Evolutionary conservation across 345 rosid genomes (phyloP).

Genomic region (Eutrema heterophyllum): DNA sequence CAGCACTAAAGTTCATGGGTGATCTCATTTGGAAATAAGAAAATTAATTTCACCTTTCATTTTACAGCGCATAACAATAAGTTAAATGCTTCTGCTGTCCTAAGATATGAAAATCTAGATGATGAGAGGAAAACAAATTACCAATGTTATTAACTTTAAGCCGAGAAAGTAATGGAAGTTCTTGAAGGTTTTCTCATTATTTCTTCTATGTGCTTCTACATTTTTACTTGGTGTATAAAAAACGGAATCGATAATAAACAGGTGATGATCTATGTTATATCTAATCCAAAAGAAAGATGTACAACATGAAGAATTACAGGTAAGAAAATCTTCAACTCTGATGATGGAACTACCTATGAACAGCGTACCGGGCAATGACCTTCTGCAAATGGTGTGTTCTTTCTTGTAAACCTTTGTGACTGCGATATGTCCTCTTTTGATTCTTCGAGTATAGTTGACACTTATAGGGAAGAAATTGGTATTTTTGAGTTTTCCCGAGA

Average conservation of each 20-base stretch:
- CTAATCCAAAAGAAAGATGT: slow-evolving; percentile 15
- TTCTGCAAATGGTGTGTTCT: slow-evolving; percentile 12
- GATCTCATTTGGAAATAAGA: slow-evolving; percentile 56
- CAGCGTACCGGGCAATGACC: slow-evolving; percentile 1
- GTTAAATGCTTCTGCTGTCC: not conserved
- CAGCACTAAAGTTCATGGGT: slow-evolving; percentile 77
- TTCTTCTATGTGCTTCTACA: slow-evolving; percentile 23
- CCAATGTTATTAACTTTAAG: slow-evolving; percentile 17
- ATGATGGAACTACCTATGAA: slow-evolving; percentile 22
- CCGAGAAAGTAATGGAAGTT: slow-evolving; percentile 15
- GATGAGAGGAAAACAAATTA: slow-evolving; percentile 5
- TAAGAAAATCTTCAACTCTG: slow-evolving; percentile 8
- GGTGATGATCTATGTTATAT: slow-evolving; percentile 12
- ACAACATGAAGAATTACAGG: slow-evolving; percentile 28
- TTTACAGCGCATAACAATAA: slow-evolving; percentile 1
- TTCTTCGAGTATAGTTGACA: slow-evolving; percentile 3
- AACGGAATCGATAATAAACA: not conserved
- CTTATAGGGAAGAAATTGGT: slow-evolving; percentile 9
- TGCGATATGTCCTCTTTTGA: slow-evolving; percentile 5
- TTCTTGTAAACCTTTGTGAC: slow-evolving; percentile 12
- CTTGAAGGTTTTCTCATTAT: slow-evolving; percentile 19
- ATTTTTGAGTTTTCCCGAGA: not conserved
- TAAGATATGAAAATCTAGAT: slow-evolving; percentile 1
- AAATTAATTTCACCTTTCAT: not conserved
- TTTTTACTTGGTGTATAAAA: slow-evolving; percentile 13